These are phyloP conservation scores for Gossypium rotundifolium DNA, from an alignment of 345 rosid genomes.

Conservation along the genomic window DNA sequence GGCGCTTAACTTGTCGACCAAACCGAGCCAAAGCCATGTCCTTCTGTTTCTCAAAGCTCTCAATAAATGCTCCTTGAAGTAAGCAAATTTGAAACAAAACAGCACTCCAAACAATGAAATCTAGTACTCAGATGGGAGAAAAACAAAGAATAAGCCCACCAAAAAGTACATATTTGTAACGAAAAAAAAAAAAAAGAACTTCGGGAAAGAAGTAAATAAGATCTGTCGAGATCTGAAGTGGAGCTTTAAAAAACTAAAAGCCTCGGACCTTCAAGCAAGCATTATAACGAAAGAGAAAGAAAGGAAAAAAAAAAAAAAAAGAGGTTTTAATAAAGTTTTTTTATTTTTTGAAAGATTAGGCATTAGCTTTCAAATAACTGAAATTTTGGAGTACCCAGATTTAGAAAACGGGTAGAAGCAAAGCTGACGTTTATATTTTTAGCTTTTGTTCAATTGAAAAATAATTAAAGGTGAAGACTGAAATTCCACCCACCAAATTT, in stretches of 20 bases:
- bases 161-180: not conserved
- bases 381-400: conserved; percentile 23
- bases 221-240: conserved; percentile 17
- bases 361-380: not conserved
- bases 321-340: too few species aligned
- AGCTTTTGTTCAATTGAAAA: not conserved
- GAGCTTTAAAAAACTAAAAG: not conserved
- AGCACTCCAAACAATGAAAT: conserved; percentile 3
- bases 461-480: not conserved
- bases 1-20: conserved; percentile 68
- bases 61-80: not conserved
- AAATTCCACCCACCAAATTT: conserved; percentile 7
- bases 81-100: not conserved
- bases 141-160: not conserved
- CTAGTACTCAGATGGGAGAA: not conserved
- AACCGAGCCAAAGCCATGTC: conserved; percentile 62
- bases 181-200: not conserved
- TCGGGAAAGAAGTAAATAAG: conserved; percentile 10
- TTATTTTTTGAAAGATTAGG: too few species aligned
- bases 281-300: not conserved
- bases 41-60: conserved; percentile 22
- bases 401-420: not conserved
- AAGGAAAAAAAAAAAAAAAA: not conserved
- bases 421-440: not conserved
- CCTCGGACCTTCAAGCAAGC: not conserved